phyloP scores from a whole-genome alignment of 805 yeast species.

The Pichia nanzhaoensis region DNA sequence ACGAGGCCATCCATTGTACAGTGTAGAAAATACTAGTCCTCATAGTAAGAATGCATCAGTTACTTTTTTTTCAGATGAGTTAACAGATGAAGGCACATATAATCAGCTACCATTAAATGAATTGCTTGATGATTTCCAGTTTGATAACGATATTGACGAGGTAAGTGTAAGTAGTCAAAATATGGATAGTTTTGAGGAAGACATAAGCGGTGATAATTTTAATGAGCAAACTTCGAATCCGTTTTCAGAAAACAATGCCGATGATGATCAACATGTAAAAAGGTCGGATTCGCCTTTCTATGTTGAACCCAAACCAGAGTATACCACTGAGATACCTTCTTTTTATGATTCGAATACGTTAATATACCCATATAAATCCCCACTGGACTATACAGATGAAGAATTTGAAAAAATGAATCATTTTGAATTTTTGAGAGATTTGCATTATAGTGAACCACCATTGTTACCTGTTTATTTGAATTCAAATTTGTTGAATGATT shows the following conservation, averaged over 20 bases:
- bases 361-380: slow-evolving; percentile 28
- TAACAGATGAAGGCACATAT: slow-evolving; percentile 17
- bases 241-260: no score
- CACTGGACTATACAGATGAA: slow-evolving; percentile 30
- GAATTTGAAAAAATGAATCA: slow-evolving; percentile 30
- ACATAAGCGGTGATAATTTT: not conserved
- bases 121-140: slow-evolving; percentile 9
- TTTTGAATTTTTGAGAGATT: slow-evolving; percentile 27
- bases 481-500: slow-evolving; percentile 33
- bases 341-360: slow-evolving; percentile 27
- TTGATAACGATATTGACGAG: slow-evolving; percentile 7
- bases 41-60: slow-evolving; percentile 20
- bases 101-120: slow-evolving; percentile 18
- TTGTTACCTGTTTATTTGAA: slow-evolving; percentile 33
- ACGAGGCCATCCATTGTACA: not conserved
- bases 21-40: not conserved
- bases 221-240: not conserved
- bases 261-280: not conserved
- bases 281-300: slow-evolving; percentile 10
- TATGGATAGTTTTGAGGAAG: slow-evolving; percentile 1
- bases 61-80: slow-evolving; percentile 25
- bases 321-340: slow-evolving; percentile 30
- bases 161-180: no score
- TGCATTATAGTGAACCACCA: slow-evolving; percentile 31
- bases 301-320: slow-evolving; percentile 4